A percentile compares a stretch with the other conserved stretches of the same genome.
These are phyloP conservation scores for Hemileccinum rubropunctum DNA, from an alignment of 768 basidiomycete genomes.

Conservation along the genomic window DNA sequence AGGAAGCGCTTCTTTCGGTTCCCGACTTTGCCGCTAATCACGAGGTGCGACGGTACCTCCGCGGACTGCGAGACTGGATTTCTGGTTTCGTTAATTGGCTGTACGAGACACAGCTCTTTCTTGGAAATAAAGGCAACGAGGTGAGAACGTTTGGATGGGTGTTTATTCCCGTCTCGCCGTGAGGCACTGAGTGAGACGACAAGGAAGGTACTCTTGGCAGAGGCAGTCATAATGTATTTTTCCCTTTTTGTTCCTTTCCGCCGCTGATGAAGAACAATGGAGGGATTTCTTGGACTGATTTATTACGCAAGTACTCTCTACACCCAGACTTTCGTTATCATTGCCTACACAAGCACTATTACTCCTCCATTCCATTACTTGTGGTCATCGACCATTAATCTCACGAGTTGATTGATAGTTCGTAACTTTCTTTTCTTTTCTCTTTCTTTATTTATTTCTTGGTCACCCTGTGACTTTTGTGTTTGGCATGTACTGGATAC, in stretches of 20 bases:
- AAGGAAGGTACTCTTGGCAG: not conserved
- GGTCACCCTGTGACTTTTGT: too few relatives aligned
- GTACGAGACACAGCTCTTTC: constrained; percentile 61
- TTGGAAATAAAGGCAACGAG: constrained; percentile 55
- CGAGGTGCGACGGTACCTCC: constrained; percentile 40
- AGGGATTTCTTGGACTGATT: constrained; percentile 6
- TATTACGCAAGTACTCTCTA: not conserved
- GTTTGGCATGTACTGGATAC: too few relatives aligned
- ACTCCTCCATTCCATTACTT: too few relatives aligned
- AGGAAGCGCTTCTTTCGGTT: constrained; percentile 18
- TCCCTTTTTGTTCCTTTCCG: not conserved
- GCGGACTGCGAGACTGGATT: constrained; percentile 54
- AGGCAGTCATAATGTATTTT: not conserved
- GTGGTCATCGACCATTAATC: not conserved
- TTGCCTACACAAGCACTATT: not conserved
- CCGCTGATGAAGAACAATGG: not conserved
- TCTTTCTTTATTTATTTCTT: too few relatives aligned
- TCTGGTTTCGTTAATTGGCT: constrained; percentile 61
- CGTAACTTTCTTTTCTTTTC: too few relatives aligned
- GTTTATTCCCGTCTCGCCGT: constrained; percentile 37
- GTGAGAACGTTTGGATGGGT: constrained; percentile 64
- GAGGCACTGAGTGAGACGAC: not conserved
- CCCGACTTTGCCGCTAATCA: constrained; percentile 13
- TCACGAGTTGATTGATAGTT: not conserved
- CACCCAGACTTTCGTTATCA: not conserved